These are phyloP conservation scores for Russula earlei DNA, from an alignment of 768 basidiomycete species.

Conservation along the genomic window DNA sequence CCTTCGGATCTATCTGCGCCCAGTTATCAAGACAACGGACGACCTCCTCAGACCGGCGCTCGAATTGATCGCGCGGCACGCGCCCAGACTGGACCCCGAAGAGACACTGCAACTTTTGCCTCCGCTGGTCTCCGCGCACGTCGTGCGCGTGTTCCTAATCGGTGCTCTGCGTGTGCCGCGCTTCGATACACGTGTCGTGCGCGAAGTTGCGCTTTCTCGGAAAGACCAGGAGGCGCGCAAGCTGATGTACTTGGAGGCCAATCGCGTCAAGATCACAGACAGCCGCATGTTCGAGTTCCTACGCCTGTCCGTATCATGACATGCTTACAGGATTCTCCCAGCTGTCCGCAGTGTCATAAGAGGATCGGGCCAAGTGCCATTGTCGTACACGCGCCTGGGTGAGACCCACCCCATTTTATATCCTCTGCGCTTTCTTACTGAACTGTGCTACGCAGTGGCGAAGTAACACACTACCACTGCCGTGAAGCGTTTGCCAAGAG, in stretches of 20 bases:
- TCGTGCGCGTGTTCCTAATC: slow-evolving; percentile 69
- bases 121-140: slow-evolving; percentile 76
- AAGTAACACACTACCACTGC: slow-evolving; percentile 95
- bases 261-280: slow-evolving; percentile 83
- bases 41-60: slow-evolving; percentile 75
- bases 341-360: slow-evolving; percentile 21
- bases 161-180: slow-evolving; percentile 57
- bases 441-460: slow-evolving; percentile 47
- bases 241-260: slow-evolving; percentile 68
- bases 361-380: slow-evolving; percentile 21
- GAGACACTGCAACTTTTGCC: slow-evolving; percentile 83
- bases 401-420: neutral
- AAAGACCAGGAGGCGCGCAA: slow-evolving; percentile 66
- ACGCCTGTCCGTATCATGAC: too few relatives aligned
- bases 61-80: slow-evolving; percentile 78
- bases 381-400: slow-evolving; percentile 19
- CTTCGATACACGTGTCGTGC: slow-evolving; percentile 61
- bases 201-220: slow-evolving; percentile 62
- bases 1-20: slow-evolving; percentile 80
- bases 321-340: neutral
- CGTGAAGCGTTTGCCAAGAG: slow-evolving; percentile 69
- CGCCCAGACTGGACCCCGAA: slow-evolving; percentile 68
- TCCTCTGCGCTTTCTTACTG: neutral
- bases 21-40: slow-evolving; percentile 39
- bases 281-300: slow-evolving; percentile 68